phyloP scores from a whole-genome alignment of 2,329 filamentous ascomycete genomes.

The Monosporascus sp. region DNA sequence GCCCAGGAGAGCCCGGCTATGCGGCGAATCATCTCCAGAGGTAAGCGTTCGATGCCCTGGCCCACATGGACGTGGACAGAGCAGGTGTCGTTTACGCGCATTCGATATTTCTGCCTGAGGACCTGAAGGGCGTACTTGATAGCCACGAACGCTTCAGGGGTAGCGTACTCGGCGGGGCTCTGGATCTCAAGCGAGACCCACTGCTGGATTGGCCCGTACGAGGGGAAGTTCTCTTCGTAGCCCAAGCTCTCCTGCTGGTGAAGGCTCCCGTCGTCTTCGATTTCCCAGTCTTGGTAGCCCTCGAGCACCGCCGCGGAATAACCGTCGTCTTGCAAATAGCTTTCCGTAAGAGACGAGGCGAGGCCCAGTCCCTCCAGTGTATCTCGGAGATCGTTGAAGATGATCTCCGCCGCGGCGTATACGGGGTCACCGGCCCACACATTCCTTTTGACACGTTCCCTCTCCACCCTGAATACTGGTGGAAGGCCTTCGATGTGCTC shows the following conservation, averaged over 20 bases:
- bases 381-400: not conserved
- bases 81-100: conserved; percentile 7
- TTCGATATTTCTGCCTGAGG: conserved; percentile 5
- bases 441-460: not conserved
- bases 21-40: conserved; percentile 10
- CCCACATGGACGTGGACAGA: conserved; percentile 20
- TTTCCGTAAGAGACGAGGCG: not conserved
- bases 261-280: not conserved
- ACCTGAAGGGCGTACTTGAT: conserved; percentile 9
- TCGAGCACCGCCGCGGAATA: not conserved
- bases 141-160: conserved; percentile 4
- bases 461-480: conserved; percentile 1
- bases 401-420: not conserved
- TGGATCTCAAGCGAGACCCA: conserved; percentile 9
- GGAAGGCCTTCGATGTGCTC: conserved; percentile 1
- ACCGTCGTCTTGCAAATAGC: not conserved
- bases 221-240: not conserved
- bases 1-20: conserved; percentile 11
- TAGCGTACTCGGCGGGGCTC: conserved; percentile 5
- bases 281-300: not conserved
- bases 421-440: not conserved
- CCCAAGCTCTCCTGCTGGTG: not conserved
- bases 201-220: not conserved
- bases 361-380: not conserved
- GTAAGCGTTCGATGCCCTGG: conserved; percentile 4